These are phyloP conservation scores for Metarhizium brunneum DNA, from an alignment of 2,329 filamentous ascomycete genomes.

Conservation along the genomic window DNA sequence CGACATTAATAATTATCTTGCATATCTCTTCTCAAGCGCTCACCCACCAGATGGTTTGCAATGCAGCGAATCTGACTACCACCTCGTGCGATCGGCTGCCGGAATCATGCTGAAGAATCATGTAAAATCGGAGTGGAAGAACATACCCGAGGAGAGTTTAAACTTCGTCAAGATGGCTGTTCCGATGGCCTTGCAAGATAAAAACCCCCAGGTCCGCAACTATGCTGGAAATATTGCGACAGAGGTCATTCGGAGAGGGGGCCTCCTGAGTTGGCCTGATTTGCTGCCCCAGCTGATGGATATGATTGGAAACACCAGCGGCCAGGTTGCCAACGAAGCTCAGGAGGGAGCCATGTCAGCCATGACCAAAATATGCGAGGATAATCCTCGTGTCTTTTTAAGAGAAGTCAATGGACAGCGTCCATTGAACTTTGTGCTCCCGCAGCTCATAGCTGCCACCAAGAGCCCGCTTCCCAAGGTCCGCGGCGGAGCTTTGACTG, in stretches of 20 bases:
- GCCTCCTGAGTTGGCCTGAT: constrained; percentile 84
- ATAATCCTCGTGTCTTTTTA: constrained; percentile 80
- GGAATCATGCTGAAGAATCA: constrained; percentile 96
- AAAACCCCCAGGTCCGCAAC: constrained; percentile 71
- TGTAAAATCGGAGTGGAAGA: constrained; percentile 64
- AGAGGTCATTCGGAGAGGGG: constrained; percentile 76
- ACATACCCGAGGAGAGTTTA: constrained; percentile 64
- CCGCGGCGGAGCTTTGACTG: constrained; percentile 67
- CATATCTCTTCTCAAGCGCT: constrained; percentile 74
- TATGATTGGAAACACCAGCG: constrained; percentile 64
- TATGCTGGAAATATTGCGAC: constrained; percentile 92
- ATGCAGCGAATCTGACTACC: constrained; percentile 53
- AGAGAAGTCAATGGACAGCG: constrained; percentile 81
- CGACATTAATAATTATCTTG: constrained; percentile 95
- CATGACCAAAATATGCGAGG: constrained; percentile 91
- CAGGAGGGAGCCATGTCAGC: constrained; percentile 94
- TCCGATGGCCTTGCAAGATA: constrained; percentile 71
- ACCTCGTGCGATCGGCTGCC: constrained; percentile 74
- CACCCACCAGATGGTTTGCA: constrained; percentile 51
- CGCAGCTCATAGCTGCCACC: constrained; percentile 82
- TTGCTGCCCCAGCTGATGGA: constrained; percentile 74
- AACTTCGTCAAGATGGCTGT: constrained; percentile 72
- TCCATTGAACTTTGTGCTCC: constrained; percentile 79
- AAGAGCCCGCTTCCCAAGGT: constrained; percentile 68
- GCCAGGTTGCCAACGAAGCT: constrained; percentile 57